phyloP scores from a whole-genome alignment of 495 filamentous ascomycete genomes.

The Neurospora sp. region DNA sequence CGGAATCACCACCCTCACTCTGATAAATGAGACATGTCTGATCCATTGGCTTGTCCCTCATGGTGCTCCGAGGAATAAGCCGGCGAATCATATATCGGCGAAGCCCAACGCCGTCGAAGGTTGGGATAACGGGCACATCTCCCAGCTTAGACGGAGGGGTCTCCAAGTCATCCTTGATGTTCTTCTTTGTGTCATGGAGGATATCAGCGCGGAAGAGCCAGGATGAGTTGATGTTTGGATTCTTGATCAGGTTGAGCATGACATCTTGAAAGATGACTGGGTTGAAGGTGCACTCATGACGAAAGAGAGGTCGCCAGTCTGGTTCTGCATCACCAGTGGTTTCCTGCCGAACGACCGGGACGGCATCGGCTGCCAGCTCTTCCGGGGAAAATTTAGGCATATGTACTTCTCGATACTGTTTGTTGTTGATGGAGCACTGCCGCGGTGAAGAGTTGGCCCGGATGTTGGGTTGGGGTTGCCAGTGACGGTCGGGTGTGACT shows the following conservation, averaged over 20 bases:
- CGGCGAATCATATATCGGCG: conserved; percentile 51
- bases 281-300: conserved; percentile 46
- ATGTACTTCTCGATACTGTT: neutral
- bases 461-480: neutral
- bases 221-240: conserved; percentile 78
- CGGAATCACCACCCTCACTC: neutral
- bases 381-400: conserved; percentile 11
- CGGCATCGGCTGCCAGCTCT: conserved; percentile 23
- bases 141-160: conserved; percentile 8
- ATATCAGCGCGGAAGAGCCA: conserved; percentile 85
- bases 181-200: conserved; percentile 35
- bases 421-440: neutral
- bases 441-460: neutral
- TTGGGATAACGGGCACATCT: conserved; percentile 1
- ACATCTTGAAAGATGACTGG: conserved; percentile 50
- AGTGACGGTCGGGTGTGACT: neutral
- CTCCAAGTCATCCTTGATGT: neutral
- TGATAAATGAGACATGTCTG: conserved; percentile 72
- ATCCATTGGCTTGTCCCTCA: conserved; percentile 59
- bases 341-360: conserved; percentile 13
- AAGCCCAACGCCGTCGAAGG: conserved; percentile 19
- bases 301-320: conserved; percentile 41
- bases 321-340: conserved; percentile 10
- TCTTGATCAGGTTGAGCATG: conserved; percentile 64
- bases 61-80: conserved; percentile 71